Evolutionary conservation across 495 filamentous ascomycete genomes (phyloP).

Genomic region (Articulospora tetracladia): DNA sequence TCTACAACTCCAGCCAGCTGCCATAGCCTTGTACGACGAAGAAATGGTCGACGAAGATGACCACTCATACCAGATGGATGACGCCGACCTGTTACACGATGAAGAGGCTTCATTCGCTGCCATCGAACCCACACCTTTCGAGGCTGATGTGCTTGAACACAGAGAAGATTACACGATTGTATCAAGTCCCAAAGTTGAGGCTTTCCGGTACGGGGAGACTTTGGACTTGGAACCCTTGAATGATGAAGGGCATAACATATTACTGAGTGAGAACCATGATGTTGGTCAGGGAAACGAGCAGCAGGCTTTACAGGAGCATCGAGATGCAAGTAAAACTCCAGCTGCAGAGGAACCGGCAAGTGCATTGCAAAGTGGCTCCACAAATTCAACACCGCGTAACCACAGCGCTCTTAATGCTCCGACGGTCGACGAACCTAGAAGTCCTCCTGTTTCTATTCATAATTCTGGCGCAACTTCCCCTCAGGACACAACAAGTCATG

Average conservation of each 20-base stretch:
- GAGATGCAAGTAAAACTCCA: not conserved
- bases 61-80: slow-evolving; percentile 33
- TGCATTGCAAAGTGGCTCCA: not conserved
- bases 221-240: not conserved
- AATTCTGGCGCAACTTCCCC: not conserved
- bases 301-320: not conserved
- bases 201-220: not conserved
- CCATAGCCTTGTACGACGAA: slow-evolving; percentile 33
- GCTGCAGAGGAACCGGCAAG: not conserved
- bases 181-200: not conserved
- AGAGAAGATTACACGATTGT: not conserved
- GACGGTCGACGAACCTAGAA: not conserved
- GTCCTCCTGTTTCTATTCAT: not conserved
- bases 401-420: not conserved
- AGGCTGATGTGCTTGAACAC: not conserved
- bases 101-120: not conserved
- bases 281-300: not conserved
- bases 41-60: slow-evolving; percentile 45
- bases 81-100: slow-evolving; percentile 29
- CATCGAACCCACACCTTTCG: not conserved
- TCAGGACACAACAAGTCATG: not conserved
- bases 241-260: not conserved
- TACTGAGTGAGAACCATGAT: not conserved
- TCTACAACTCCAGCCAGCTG: slow-evolving; percentile 20
- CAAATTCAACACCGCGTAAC: not conserved